Evolutionary conservation across 73 alveolate genomes (phyloP), one percentile per base, ranked within the genome.

Genomic region (Paramecium biaurelia): DNA sequence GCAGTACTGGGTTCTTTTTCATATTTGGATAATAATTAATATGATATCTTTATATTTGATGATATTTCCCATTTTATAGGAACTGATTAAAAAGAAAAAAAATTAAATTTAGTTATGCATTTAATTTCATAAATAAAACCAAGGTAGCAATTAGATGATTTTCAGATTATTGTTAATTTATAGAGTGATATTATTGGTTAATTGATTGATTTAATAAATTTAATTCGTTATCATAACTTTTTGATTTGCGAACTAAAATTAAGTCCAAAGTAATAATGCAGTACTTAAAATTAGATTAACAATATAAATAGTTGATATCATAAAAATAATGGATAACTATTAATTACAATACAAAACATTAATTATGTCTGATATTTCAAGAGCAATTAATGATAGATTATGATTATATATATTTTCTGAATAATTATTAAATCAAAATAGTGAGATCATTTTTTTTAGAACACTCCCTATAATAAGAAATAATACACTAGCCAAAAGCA

Each of bases 241-340:
- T 63, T 30, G 45, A 63, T 63, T 63, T 26, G 49, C 12, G 84
- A 63, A 63, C 41, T 63, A 11, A 63, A 63, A 63, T 32, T 63
- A 63, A 63, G 45, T 32, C 84, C 84, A 63, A 63, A 63, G 84
- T 63, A 63, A 63, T 63, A 63, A 30, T 63, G 41, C 41, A 30
- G 41, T 30, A 63, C 84, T 63, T 63, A 63, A 63, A 63, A 53
- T 53, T 53, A 53, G 84, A 63, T 63, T 63, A 63, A 63, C 45
- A 30, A 26, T 63, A 26, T 9, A 63, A 63, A 26, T 30, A 63
- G 84, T 63, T 30, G 45, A 63, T 63, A 32, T 63, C 11, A 63
- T 63, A 12, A 63, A 63, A 63, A 63, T 63, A 30, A 63, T 63
- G 84, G 84, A 63, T 26, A 63, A 63, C 28, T 63, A 63, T 24